phyloP scores from a whole-genome alignment of 768 basidiomycete genomes.

The Hortiboletus campestris region DNA sequence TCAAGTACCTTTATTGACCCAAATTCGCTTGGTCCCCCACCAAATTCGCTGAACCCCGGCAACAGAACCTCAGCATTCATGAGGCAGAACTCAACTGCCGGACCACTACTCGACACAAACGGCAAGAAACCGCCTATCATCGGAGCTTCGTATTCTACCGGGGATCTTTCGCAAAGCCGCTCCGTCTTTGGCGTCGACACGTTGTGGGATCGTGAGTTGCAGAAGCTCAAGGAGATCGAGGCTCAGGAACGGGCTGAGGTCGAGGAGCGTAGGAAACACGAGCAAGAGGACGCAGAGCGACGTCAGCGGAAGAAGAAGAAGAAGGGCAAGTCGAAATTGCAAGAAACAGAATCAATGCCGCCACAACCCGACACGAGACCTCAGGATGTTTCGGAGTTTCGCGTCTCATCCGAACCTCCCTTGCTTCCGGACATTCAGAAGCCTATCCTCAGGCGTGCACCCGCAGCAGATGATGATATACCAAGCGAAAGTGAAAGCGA shows the following conservation, averaged over 20 bases:
- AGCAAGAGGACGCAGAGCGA: conserved; percentile 45
- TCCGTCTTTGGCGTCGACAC: conserved; percentile 95
- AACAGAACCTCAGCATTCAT: conserved; percentile 42
- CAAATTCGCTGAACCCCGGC: conserved; percentile 43
- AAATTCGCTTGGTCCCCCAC: conserved; percentile 50
- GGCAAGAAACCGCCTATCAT: conserved; percentile 33
- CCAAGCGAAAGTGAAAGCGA: conserved; percentile 57
- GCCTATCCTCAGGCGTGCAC: conserved; percentile 30
- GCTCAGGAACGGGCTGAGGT: conserved; percentile 58
- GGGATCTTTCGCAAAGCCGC: conserved; percentile 44
- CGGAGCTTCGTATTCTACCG: conserved; percentile 32
- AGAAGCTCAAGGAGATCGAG: conserved; percentile 75
- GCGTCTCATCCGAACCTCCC: conserved; percentile 25
- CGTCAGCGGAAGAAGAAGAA: conserved; percentile 39
- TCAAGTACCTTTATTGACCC: conserved; percentile 76
- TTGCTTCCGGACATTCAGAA: conserved; percentile 37
- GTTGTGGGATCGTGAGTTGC: conserved; percentile 89
- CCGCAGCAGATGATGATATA: conserved; percentile 37
- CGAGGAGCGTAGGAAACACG: conserved; percentile 46
- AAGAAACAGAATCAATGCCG: conserved; percentile 37
- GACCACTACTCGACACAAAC: conserved; percentile 68
- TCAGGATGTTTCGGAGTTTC: conserved; percentile 24
- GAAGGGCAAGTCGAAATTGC: conserved; percentile 45
- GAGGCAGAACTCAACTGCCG: conserved; percentile 54
- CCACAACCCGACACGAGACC: conserved; percentile 33